These are phyloP conservation scores for Penicillium polonicum DNA, from an alignment of 2,329 filamentous ascomycete genomes.

Conservation along the genomic window DNA sequence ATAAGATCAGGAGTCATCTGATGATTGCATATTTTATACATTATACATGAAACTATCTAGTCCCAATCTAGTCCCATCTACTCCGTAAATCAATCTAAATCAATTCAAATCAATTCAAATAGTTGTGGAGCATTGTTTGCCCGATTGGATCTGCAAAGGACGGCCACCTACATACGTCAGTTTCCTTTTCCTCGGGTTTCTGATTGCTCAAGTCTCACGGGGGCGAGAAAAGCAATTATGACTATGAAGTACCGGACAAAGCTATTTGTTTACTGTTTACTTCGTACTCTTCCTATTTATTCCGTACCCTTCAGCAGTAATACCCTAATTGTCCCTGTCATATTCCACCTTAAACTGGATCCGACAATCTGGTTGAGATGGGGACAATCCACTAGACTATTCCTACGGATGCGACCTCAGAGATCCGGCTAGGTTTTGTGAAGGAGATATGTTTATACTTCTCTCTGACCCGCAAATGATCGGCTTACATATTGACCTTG, in stretches of 20 bases:
- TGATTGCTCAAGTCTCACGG: conserved; percentile 10
- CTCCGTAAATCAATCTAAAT: neutral
- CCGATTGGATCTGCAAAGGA: conserved; percentile 5
- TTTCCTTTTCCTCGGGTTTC: conserved; percentile 9
- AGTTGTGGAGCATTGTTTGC: neutral
- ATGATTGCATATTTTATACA: neutral
- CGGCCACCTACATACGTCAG: conserved; percentile 11
- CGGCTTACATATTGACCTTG: neutral
- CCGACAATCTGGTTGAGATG: conserved; percentile 23
- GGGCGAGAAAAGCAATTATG: neutral
- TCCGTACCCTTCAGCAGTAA: too few relatives aligned
- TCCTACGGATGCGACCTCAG: neutral
- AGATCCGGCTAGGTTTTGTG: neutral
- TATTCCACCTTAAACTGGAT: conserved; percentile 20
- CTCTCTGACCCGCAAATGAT: neutral
- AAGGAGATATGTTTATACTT: neutral
- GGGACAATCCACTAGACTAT: conserved; percentile 5
- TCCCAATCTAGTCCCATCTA: neutral
- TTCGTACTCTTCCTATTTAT: neutral
- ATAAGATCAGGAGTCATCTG: conserved; percentile 9
- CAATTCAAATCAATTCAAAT: conserved; percentile 1
- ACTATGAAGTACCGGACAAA: neutral
- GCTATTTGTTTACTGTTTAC: neutral
- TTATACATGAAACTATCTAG: conserved; percentile 3
- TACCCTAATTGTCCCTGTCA: neutral